Conservation (phyloP, 768 basidiomycete genomes). For the Leccinum variicolor region DNA sequence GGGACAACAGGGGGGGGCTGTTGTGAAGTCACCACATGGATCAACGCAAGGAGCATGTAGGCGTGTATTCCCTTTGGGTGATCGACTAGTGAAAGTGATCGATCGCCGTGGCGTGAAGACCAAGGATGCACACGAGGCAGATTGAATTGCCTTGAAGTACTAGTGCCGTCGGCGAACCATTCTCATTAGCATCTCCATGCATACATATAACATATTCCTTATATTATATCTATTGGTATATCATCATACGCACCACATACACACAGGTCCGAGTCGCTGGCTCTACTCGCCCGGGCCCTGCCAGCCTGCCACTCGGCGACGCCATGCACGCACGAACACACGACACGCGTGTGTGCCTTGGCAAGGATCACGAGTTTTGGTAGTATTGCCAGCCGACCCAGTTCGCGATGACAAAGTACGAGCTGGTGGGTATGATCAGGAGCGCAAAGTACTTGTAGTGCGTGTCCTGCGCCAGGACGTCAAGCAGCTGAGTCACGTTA, state of each 20-base stretch:
- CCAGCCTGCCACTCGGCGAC: background rate
- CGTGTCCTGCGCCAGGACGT: slow-evolving; percentile 61
- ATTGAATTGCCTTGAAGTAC: slow-evolving; percentile 14
- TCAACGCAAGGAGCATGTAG: slow-evolving; percentile 20
- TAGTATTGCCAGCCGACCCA: slow-evolving; percentile 99
- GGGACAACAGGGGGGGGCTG: background rate
- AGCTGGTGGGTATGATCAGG: slow-evolving; percentile 73
- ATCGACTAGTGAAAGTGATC: slow-evolving; percentile 15
- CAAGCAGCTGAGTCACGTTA: slow-evolving; percentile 51
- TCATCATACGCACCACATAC: background rate
- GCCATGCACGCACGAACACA: background rate
- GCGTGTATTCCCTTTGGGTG: slow-evolving; percentile 14
- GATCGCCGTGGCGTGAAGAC: slow-evolving; percentile 15
- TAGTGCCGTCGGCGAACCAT: slow-evolving; percentile 4
- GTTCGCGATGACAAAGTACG: slow-evolving; percentile 94
- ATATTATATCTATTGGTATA: background rate
- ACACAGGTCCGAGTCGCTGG: background rate
- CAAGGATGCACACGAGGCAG: slow-evolving; percentile 20
- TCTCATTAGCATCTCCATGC: background rate
- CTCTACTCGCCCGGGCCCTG: background rate
- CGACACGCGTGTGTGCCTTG: slow-evolving; percentile 6
- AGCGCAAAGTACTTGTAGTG: slow-evolving; percentile 90
- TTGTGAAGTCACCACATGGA: slow-evolving; percentile 15
- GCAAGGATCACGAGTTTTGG: slow-evolving; percentile 67
- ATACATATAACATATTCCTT: background rate